A percentile compares a stretch with the other conserved stretches of the same genome.
These are phyloP conservation scores for Hanseniaspora gamundiae DNA, from an alignment of 1,139 yeast genomes.

Conservation along the genomic window DNA sequence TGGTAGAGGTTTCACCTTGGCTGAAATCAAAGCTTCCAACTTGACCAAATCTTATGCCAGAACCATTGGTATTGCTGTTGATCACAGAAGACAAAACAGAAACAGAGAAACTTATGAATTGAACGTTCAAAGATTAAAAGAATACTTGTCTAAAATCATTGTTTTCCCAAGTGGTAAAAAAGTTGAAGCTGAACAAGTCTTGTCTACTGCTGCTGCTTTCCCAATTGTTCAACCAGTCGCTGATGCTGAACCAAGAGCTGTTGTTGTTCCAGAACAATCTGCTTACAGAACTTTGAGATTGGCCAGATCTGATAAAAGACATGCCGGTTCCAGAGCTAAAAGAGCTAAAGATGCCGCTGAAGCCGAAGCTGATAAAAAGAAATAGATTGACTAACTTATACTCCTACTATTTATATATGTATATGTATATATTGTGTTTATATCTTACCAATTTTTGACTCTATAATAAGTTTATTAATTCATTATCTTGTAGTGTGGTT, in stretches of 20 bases:
- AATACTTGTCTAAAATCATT: conserved; percentile 91
- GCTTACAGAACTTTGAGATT: conserved; percentile 94
- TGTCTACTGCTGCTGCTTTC: conserved; percentile 69
- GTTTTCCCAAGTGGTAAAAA: conserved; percentile 83
- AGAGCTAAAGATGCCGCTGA: conserved; percentile 95
- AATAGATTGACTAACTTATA: conserved; percentile 38
- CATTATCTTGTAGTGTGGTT: no score
- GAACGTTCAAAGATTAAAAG: conserved; percentile 93
- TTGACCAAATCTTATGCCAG: conserved; percentile 92
- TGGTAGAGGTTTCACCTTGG: conserved; percentile 98
- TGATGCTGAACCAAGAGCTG: conserved; percentile 82
- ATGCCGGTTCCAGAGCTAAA: conserved; percentile 94
- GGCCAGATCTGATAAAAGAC: conserved; percentile 90
- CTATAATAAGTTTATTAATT: neutral
- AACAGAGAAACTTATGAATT: conserved; percentile 89
- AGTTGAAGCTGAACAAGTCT: conserved; percentile 68
- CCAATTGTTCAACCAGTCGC: conserved; percentile 74
- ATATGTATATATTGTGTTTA: conserved; percentile 4
- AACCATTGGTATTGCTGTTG: conserved; percentile 97
- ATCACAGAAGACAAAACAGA: conserved; percentile 99
- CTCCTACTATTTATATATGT: neutral
- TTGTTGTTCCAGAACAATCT: conserved; percentile 59
- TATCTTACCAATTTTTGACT: conserved; percentile 5
- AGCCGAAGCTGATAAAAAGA: conserved; percentile 99
- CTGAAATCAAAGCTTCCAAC: conserved; percentile 98